Evolutionary conservation across 768 basidiomycete species (phyloP).

Genomic region (Pholiota conissans): DNA sequence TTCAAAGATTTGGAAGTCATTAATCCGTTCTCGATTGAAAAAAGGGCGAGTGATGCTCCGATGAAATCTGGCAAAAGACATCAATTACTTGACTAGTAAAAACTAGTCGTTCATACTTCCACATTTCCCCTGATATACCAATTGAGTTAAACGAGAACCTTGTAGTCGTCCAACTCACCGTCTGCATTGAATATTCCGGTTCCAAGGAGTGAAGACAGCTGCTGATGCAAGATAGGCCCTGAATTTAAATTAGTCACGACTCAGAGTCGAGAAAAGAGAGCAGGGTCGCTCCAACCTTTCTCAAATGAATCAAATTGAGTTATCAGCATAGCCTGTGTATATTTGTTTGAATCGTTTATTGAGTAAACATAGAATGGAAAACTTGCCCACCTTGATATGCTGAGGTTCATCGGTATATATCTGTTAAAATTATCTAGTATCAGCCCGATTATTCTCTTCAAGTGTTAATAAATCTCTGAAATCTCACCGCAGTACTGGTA

Average conservation of each 20-base stretch:
- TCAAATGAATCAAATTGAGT: conserved; percentile 48
- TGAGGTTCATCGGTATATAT: not conserved
- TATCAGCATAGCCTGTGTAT: conserved; percentile 47
- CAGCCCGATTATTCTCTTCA: not conserved
- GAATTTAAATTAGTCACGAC: not conserved
- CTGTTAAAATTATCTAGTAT: not conserved
- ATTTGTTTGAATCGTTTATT: no score
- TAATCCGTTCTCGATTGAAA: conserved; percentile 59
- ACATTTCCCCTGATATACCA: conserved; percentile 47
- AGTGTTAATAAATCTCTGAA: not conserved
- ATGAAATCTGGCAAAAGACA: conserved; percentile 42
- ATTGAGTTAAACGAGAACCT: not conserved
- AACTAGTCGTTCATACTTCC: conserved; percentile 47
- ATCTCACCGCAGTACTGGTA: not conserved
- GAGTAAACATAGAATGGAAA: no score
- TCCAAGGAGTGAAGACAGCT: conserved; percentile 43
- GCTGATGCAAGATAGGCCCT: conserved; percentile 24
- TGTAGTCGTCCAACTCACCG: conserved; percentile 31
- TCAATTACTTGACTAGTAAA: not conserved
- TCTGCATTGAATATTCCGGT: conserved; percentile 61
- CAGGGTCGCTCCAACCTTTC: conserved; percentile 33
- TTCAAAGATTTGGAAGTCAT: conserved; percentile 60
- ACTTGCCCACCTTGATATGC: not conserved
- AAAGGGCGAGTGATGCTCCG: conserved; percentile 67
- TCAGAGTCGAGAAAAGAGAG: not conserved